phyloP scores from a whole-genome alignment of 495 filamentous ascomycete genomes.

The Aspergillus nidulans region DNA sequence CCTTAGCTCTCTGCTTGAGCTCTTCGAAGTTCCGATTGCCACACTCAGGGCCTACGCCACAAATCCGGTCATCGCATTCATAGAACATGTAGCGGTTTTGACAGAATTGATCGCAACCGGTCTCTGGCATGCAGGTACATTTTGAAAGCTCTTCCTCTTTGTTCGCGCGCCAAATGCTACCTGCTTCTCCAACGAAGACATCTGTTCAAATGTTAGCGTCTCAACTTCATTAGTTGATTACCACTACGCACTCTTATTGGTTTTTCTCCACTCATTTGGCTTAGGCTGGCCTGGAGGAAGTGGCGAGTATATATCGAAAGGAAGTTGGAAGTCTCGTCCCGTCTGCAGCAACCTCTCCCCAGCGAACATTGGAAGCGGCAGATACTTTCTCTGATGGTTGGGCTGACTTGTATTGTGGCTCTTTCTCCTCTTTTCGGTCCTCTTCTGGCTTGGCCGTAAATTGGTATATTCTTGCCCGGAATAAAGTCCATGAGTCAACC shows the following conservation, averaged over 20 bases:
- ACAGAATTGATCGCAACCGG: constrained; percentile 83
- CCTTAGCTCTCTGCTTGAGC: constrained; percentile 69
- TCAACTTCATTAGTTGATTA: background rate
- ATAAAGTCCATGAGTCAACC: constrained; percentile 80
- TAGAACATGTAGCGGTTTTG: constrained; percentile 95
- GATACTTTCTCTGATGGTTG: constrained; percentile 36
- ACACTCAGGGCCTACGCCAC: constrained; percentile 69
- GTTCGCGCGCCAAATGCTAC: constrained; percentile 76
- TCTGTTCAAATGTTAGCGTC: constrained; percentile 47
- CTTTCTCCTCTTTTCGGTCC: constrained; percentile 48
- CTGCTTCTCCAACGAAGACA: constrained; percentile 86
- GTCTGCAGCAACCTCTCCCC: constrained; percentile 56
- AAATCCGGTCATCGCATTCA: constrained; percentile 90
- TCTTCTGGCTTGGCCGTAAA: constrained; percentile 58
- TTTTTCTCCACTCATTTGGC: constrained; percentile 83
- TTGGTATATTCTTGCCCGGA: constrained; percentile 74
- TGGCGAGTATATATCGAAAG: constrained; percentile 84
- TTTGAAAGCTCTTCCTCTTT: constrained; percentile 68
- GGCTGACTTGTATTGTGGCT: constrained; percentile 38
- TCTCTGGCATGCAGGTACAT: constrained; percentile 74
- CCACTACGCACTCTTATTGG: constrained; percentile 71
- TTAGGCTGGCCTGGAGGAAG: constrained; percentile 81
- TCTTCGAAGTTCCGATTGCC: constrained; percentile 83
- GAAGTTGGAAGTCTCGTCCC: constrained; percentile 78
- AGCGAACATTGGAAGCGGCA: constrained; percentile 67